Evolutionary conservation across 441 rosid species (phyloP).

Genomic region (Pelargonium cotyledonis): DNA sequence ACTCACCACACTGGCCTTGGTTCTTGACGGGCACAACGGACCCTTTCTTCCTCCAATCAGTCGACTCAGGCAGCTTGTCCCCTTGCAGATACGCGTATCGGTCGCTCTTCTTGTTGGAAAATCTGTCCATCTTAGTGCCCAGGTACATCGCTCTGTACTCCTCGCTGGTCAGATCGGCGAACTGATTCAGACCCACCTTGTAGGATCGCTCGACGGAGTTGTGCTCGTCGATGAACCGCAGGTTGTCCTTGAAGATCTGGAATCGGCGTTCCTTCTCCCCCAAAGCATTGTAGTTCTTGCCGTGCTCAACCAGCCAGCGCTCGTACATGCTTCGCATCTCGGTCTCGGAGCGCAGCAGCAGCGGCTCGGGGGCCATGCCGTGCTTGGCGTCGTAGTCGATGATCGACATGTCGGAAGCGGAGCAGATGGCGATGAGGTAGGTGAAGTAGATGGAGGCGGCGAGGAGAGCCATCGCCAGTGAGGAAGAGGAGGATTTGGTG

Average conservation of each 20-base stretch:
- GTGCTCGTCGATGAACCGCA: conserved; percentile 48
- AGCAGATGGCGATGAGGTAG: too few relatives aligned
- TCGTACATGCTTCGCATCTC: too few relatives aligned
- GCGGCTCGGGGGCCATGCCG: too few relatives aligned
- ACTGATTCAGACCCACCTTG: conserved; percentile 49
- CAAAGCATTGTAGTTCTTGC: conserved; percentile 36
- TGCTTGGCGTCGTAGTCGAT: too few relatives aligned
- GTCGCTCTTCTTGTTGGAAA: conserved; percentile 40
- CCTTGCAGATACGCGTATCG: conserved; percentile 27
- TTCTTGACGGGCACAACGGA: conserved; percentile 55
- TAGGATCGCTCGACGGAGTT: conserved; percentile 36
- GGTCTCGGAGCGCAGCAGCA: too few relatives aligned
- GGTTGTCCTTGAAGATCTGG: conserved; percentile 53
- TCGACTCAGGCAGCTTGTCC: conserved; percentile 37
- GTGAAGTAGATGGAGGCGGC: too few relatives aligned
- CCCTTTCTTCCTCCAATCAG: conserved; percentile 56
- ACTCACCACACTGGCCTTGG: conserved; percentile 59
- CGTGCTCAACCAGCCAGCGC: conserved; percentile 41
- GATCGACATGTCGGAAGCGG: too few relatives aligned
- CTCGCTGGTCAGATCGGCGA: conserved; percentile 57
- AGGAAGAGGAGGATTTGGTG: too few relatives aligned
- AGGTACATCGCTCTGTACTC: conserved; percentile 44
- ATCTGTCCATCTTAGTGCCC: conserved; percentile 38
- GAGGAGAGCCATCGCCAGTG: too few relatives aligned
- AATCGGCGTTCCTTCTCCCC: conserved; percentile 39